Conservation (phyloP, 768 basidiomycete genomes). For the Kwoniella dejecticola region DNA sequence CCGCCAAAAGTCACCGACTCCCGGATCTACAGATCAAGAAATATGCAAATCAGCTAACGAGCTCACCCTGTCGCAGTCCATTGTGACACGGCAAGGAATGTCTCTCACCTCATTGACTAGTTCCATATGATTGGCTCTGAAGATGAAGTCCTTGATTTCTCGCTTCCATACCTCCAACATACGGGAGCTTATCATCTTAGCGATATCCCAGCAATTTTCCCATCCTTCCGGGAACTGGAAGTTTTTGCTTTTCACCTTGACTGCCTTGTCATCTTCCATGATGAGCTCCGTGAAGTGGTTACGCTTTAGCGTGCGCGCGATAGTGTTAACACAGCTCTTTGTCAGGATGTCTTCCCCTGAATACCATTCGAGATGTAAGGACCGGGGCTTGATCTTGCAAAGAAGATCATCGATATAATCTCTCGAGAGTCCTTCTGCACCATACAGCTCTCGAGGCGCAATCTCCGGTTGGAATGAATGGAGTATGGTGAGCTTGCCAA, state of each 20-base stretch:
- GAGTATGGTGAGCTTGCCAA: constrained; percentile 19
- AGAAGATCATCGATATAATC: not conserved
- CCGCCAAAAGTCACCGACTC: constrained; percentile 4
- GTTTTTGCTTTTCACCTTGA: not conserved
- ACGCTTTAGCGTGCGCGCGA: constrained; percentile 2
- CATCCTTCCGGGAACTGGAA: not conserved
- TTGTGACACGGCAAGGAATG: not conserved
- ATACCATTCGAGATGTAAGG: constrained; percentile 16
- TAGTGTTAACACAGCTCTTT: constrained; percentile 2
- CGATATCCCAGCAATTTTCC: not conserved
- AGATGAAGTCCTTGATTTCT: not conserved
- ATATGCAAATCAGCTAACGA: no score
- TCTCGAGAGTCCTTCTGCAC: not conserved
- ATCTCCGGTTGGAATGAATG: constrained; percentile 10
- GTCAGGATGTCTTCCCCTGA: constrained; percentile 11
- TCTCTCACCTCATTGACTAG: not conserved
- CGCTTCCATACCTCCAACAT: constrained; percentile 10
- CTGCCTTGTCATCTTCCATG: no score
- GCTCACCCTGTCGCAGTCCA: no score
- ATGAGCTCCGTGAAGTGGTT: no score
- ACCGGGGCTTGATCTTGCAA: constrained; percentile 2
- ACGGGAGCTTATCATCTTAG: not conserved
- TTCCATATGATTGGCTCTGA: constrained; percentile 16
- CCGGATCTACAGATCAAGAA: not conserved
- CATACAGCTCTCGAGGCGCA: not conserved